Conservation (phyloP, 164 flowering plant genomes). For the Cinnamomum micranthum region DNA sequence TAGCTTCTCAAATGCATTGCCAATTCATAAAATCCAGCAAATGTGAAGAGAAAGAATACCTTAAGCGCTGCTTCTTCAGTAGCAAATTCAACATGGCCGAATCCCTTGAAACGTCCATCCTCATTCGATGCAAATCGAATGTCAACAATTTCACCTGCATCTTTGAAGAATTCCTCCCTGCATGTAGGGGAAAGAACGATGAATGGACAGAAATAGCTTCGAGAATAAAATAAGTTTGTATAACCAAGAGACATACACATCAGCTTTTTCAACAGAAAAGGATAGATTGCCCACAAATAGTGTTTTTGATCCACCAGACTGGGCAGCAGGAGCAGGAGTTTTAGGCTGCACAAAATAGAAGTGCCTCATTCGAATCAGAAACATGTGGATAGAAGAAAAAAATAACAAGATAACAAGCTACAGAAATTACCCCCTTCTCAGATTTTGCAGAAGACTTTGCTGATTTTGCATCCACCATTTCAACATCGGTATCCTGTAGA, state of each 20-base stretch:
- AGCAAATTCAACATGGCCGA: slow-evolving; percentile 90
- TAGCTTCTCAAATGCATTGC: no score
- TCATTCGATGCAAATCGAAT: slow-evolving; percentile 50
- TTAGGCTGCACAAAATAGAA: slow-evolving; percentile 41
- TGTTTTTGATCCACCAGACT: slow-evolving; percentile 48
- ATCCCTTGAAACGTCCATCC: slow-evolving; percentile 68
- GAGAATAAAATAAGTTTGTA: neutral
- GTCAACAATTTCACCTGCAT: slow-evolving; percentile 60
- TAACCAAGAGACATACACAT: slow-evolving; percentile 54
- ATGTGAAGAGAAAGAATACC: slow-evolving; percentile 24
- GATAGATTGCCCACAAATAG: slow-evolving; percentile 77
- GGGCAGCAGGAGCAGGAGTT: slow-evolving; percentile 54
- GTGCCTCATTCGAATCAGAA: neutral
- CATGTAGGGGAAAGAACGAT: neutral
- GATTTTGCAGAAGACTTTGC: slow-evolving; percentile 22
- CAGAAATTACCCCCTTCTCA: slow-evolving; percentile 32
- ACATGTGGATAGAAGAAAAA: neutral
- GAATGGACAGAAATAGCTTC: neutral
- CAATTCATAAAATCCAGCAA: no score
- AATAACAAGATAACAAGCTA: neutral
- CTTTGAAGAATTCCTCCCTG: slow-evolving; percentile 68
- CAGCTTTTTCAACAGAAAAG: slow-evolving; percentile 38
- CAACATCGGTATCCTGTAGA: slow-evolving; percentile 47
- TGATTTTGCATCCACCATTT: slow-evolving; percentile 64
- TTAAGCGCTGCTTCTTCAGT: slow-evolving; percentile 57